Percentiles rank a stretch among this genome's conserved stretches.
These are phyloP conservation scores for Elongisporangium prolatum DNA, from an alignment of 352 stramenopile species.

Conservation along the genomic window DNA sequence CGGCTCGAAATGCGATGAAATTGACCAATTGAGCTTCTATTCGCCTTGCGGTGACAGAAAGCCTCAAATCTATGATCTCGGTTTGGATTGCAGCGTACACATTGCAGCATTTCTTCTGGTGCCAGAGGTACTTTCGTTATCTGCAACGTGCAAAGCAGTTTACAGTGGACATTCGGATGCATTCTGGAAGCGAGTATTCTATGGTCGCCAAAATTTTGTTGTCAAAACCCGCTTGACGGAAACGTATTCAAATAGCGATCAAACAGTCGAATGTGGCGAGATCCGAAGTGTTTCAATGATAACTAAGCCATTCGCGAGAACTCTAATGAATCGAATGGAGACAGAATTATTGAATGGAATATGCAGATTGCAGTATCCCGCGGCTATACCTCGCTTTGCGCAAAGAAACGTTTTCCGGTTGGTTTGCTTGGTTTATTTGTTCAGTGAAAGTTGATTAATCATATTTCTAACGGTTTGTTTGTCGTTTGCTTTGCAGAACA, in stretches of 20 bases:
- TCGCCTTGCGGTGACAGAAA: background rate
- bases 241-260: background rate
- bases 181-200: background rate
- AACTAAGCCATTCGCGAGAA: constrained; percentile 11
- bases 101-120: constrained; percentile 29
- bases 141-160: constrained; percentile 15
- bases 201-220: background rate
- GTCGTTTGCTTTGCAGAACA: constrained; percentile 1
- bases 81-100: constrained; percentile 27
- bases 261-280: background rate
- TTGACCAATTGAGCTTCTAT: background rate
- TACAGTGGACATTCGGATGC: background rate
- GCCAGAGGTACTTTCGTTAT: constrained; percentile 24
- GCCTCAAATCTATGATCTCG: constrained; percentile 8
- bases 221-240: background rate
- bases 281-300: constrained; percentile 1
- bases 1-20: background rate
- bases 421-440: too few relatives aligned
- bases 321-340: constrained; percentile 16
- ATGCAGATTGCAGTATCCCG: constrained; percentile 9
- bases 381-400: background rate
- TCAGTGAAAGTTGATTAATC: background rate
- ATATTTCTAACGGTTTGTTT: background rate
- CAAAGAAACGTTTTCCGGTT: background rate
- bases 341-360: constrained; percentile 10